Evolutionary conservation across 345 rosid species (phyloP).

Genomic region (Euphorbia lathyris): DNA sequence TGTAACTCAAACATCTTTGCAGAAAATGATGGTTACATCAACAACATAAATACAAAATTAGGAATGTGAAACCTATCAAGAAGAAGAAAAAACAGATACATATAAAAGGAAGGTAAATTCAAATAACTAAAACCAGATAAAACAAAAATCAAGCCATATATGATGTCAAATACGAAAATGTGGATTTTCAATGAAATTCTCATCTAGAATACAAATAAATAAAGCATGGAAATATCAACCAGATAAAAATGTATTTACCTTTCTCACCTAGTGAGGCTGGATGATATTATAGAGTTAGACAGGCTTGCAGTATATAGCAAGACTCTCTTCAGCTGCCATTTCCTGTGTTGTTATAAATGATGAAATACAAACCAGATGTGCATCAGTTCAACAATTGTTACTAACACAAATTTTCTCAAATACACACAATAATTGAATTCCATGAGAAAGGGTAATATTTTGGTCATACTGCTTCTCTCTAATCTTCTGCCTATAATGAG

Average conservation of each 20-base stretch:
- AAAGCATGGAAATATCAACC: background rate
- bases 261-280: slow-evolving; percentile 75
- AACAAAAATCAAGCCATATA: background rate
- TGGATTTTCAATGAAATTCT: background rate
- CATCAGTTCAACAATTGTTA: no score
- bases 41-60: slow-evolving; percentile 7
- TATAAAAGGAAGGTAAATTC: background rate
- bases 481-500: no score
- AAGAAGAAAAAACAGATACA: background rate
- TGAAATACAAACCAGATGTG: no score
- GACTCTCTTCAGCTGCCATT: slow-evolving; percentile 86
- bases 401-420: no score
- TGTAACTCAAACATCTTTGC: slow-evolving; percentile 83
- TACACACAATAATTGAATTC: no score
- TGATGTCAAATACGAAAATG: background rate
- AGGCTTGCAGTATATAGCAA: slow-evolving; percentile 85
- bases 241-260: slow-evolving; percentile 38
- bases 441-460: no score
- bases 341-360: no score
- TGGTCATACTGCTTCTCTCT: no score
- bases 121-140: background rate
- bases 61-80: background rate
- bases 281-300: slow-evolving; percentile 94
- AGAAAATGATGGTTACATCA: slow-evolving; percentile 66
- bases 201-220: no score